A percentile compares a stretch with the other conserved stretches of the same genome.
Evolutionary conservation across 495 filamentous ascomycete genomes (phyloP).

Genomic region (Eremomyces bilateralis): DNA sequence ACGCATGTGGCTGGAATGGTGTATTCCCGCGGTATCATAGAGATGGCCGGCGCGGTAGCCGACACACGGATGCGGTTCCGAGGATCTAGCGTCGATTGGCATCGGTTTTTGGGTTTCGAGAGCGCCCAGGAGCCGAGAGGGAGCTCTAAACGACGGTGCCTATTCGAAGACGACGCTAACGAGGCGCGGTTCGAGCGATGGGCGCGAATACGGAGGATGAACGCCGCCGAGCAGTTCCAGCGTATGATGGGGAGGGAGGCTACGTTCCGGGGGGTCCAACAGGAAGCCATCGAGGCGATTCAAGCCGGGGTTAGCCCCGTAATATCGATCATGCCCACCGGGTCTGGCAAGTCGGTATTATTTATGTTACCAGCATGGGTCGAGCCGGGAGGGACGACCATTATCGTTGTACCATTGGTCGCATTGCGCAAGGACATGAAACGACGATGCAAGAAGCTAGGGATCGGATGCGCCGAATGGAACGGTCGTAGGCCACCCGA

Average conservation of each 20-base stretch:
- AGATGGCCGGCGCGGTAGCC: neutral
- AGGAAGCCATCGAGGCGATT: slow-evolving; percentile 5
- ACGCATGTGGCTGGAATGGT: neutral
- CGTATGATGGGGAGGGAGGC: slow-evolving; percentile 5
- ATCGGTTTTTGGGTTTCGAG: slow-evolving; percentile 1
- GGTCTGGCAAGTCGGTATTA: slow-evolving; percentile 10
- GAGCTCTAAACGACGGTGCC: too few species aligned
- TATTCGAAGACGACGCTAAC: slow-evolving; percentile 1
- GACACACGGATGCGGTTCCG: neutral
- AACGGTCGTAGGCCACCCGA: slow-evolving; percentile 6
- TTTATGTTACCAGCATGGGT: slow-evolving; percentile 12
- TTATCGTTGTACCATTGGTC: slow-evolving; percentile 10
- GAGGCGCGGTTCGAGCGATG: slow-evolving; percentile 2
- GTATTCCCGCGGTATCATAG: neutral
- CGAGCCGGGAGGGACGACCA: slow-evolving; percentile 3
- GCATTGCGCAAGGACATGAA: slow-evolving; percentile 7
- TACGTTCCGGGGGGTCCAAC: slow-evolving; percentile 2
- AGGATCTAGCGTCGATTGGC: neutral
- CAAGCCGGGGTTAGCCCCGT: slow-evolving; percentile 5
- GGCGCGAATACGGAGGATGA: slow-evolving; percentile 1
- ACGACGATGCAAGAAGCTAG: slow-evolving; percentile 2
- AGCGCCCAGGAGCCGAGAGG: neutral
- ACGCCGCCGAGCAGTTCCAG: slow-evolving; percentile 7
- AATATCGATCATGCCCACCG: slow-evolving; percentile 10
- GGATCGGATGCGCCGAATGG: slow-evolving; percentile 9